Evolutionary conservation across 768 basidiomycete genomes (phyloP), one percentile per base, ranked within the genome.

Genomic region (Suillus ampliporus): DNA sequence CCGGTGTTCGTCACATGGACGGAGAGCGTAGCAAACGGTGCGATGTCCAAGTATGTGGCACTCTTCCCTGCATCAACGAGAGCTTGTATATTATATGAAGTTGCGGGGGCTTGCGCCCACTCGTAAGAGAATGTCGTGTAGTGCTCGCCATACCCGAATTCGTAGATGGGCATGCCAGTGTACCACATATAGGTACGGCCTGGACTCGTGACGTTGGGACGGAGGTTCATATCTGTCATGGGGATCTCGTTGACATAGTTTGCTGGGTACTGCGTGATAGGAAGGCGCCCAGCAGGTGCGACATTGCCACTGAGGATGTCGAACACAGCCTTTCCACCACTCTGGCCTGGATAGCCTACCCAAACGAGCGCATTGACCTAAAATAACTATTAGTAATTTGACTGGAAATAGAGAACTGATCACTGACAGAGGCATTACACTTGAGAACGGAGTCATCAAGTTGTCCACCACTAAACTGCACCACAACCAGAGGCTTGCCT

Each of bases 141-240:
- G 68, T 86, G 84, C 56, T 85, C 72, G 21, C 85, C 86, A 57
- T 78, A 77, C 19, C 85, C 86, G 65, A 85, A 86, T 59, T 81
- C 78, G 68, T 79, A 84, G 21, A 85, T 76, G n/a, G 84, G 80
- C 17, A 77, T 76, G 15, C 79, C 83, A 26, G 75, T 77, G 74
- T 80, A 86, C 85, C 85, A 88, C 64, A 81, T 84, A 73, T 86
- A 86, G 10, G 85, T 86, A 38, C 85, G 79, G 13, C 85, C 85
- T 0, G 86, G 85, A 65, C 79, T 83, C 52, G 76, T 76, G 35
- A 72, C 65, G 66, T 77, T 80, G 8, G 85, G 83, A 23, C 82
- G 84, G 41, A 86, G 71, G 2, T 70, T 76, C 85, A 87, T 87
- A 72, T 87, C 82, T 6, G 85, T 86, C 85, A 86, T 86, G 2